A percentile compares a stretch with the other conserved stretches of the same genome.
Evolutionary conservation across 163 green algal genomes (phyloP).

Genomic region (Scenedesmus sp.): DNA sequence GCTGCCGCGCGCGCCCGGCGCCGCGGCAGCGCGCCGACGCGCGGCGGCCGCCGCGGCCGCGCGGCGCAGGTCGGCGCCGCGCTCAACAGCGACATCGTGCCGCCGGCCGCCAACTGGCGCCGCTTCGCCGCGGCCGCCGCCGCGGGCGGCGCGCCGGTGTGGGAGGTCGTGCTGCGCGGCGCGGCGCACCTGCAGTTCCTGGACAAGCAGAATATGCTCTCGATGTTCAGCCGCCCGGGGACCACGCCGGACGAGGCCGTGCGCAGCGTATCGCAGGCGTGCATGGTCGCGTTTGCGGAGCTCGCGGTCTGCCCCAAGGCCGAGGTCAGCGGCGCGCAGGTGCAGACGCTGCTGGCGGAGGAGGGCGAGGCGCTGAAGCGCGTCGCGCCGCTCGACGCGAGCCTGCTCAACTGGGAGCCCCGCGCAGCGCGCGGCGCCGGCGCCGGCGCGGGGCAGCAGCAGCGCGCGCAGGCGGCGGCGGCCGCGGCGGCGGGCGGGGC

Average conservation of each 20-base stretch:
- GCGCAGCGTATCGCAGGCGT: not conserved
- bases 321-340: conserved; percentile 23
- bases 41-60: no score
- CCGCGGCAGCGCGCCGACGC: no score
- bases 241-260: conserved; percentile 53
- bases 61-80: conserved; percentile 38
- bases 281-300: conserved; percentile 29
- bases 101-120: conserved; percentile 26
- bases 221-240: conserved; percentile 43
- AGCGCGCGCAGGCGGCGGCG: not conserved
- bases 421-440: not conserved
- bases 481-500: not conserved
- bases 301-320: conserved; percentile 2
- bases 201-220: conserved; percentile 61
- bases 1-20: no score
- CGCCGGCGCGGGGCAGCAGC: not conserved
- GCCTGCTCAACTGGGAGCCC: conserved; percentile 34
- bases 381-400: conserved; percentile 21
- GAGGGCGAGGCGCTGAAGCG: conserved; percentile 7
- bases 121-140: conserved; percentile 29
- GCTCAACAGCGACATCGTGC: conserved; percentile 39
- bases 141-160: conserved; percentile 43
- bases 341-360: conserved; percentile 36
- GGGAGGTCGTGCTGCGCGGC: conserved; percentile 65
- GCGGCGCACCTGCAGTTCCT: conserved; percentile 84